A percentile compares a stretch with the other conserved stretches of the same genome.
phyloP scores from a whole-genome alignment of 495 filamentous ascomycete genomes.

The Parmelia sp. region DNA sequence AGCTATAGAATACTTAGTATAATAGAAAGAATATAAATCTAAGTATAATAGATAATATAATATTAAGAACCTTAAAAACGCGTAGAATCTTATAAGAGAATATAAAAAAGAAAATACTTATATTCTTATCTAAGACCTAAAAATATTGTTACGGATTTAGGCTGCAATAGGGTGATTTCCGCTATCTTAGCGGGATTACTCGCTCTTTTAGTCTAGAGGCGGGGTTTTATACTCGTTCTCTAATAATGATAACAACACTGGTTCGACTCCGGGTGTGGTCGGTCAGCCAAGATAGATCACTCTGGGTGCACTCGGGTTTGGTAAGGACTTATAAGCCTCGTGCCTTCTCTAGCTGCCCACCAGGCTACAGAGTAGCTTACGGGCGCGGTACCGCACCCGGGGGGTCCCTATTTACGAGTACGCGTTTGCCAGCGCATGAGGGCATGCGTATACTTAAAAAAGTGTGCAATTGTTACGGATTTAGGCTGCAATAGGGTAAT shows the following conservation, averaged over 20 bases:
- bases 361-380: not conserved
- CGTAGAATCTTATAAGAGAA: not conserved
- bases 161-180: no score
- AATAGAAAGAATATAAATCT: not conserved
- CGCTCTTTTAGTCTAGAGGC: not conserved
- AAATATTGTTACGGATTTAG: no score
- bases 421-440: not conserved
- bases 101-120: no score
- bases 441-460: not conserved
- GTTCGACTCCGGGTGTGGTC: constrained; percentile 4
- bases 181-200: not conserved
- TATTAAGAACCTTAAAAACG: not conserved
- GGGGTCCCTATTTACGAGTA: not conserved
- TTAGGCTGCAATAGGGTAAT: no score
- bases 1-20: constrained; percentile 7
- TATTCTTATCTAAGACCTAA: no score
- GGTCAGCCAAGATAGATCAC: not conserved
- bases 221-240: not conserved
- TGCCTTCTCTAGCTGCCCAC: constrained; percentile 7
- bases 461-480: not conserved
- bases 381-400: not conserved
- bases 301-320: constrained; percentile 5
- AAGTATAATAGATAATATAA: not conserved
- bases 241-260: constrained; percentile 9
- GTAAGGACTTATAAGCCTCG: not conserved